A percentile compares a stretch with the other conserved stretches of the same genome.
Conservation (phyloP, 1,284 basidiomycete species). For the Inonotus obliquus region DNA sequence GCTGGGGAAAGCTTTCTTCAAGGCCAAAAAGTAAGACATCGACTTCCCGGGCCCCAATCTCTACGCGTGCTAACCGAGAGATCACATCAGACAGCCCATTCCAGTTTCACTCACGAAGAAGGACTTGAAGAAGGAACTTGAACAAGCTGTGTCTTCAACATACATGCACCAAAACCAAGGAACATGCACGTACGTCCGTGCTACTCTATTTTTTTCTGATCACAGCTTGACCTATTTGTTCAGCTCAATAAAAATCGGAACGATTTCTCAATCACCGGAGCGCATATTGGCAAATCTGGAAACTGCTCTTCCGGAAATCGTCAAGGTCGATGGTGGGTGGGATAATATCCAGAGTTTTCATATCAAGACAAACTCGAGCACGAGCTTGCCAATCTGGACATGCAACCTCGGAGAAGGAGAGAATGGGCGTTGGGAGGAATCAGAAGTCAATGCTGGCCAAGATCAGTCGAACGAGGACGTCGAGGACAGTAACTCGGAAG, state of each 20-base stretch:
- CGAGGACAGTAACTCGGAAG: slow-evolving; percentile 30
- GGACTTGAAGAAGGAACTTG: slow-evolving; percentile 86
- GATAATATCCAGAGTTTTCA: slow-evolving; percentile 87
- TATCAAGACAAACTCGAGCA: slow-evolving; percentile 85
- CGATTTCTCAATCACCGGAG: slow-evolving; percentile 64
- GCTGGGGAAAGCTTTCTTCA: slow-evolving; percentile 88
- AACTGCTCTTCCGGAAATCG: slow-evolving; percentile 75
- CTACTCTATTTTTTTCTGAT: background rate
- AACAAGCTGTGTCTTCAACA: slow-evolving; percentile 86
- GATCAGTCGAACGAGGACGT: slow-evolving; percentile 25
- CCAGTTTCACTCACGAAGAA: slow-evolving; percentile 85
- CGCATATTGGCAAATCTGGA: slow-evolving; percentile 81
- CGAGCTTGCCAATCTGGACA: slow-evolving; percentile 89
- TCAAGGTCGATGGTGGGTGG: slow-evolving; percentile 79
- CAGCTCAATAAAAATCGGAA: slow-evolving; percentile 85
- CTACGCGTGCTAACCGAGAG: background rate
- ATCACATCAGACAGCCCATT: slow-evolving; percentile 75
- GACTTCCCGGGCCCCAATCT: background rate
- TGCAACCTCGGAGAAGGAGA: slow-evolving; percentile 61
- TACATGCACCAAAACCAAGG: slow-evolving; percentile 93
- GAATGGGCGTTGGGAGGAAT: slow-evolving; percentile 54
- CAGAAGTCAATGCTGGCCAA: slow-evolving; percentile 27
- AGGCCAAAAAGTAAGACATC: slow-evolving; percentile 81
- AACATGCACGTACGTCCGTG: slow-evolving; percentile 74
- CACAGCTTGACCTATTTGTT: background rate